A percentile compares a stretch with the other conserved stretches of the same genome.
phyloP scores from a whole-genome alignment of 805 yeast species.

The Candida fluviatilis region DNA sequence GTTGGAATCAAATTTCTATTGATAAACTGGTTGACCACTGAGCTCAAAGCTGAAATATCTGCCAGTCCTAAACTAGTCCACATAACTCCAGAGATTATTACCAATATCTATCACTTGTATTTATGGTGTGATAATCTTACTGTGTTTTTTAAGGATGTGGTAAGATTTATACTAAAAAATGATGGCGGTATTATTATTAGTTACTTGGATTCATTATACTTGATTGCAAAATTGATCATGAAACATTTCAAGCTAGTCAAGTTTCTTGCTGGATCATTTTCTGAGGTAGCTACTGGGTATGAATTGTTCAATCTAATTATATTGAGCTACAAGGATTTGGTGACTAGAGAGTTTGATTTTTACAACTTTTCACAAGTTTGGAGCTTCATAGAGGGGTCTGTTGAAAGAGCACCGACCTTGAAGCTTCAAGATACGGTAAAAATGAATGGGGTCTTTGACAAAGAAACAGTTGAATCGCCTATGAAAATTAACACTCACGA shows the following conservation, averaged over 20 bases:
- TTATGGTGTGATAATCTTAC: constrained; percentile 37
- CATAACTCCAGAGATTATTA: constrained; percentile 25
- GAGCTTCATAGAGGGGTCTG: constrained; percentile 27
- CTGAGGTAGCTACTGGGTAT: constrained; percentile 24
- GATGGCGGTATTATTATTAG: constrained; percentile 37
- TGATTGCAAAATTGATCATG: constrained; percentile 28
- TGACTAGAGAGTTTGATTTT: constrained; percentile 28
- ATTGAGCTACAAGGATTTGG: constrained; percentile 30
- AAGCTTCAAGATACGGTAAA: not conserved
- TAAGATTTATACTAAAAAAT: constrained; percentile 31
- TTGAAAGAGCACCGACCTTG: constrained; percentile 15
- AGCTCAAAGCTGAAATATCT: constrained; percentile 31
- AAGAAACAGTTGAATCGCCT: constrained; percentile 32
- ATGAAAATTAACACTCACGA: constrained; percentile 24
- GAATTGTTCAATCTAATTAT: constrained; percentile 34
- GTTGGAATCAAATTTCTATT: constrained; percentile 43
- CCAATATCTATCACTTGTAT: constrained; percentile 31
- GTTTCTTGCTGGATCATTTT: constrained; percentile 27
- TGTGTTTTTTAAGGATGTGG: constrained; percentile 34
- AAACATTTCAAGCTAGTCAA: constrained; percentile 30
- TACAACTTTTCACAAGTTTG: constrained; percentile 31
- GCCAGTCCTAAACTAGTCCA: constrained; percentile 34
- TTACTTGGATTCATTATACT: constrained; percentile 39
- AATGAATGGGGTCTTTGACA: constrained; percentile 11
- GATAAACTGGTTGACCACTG: constrained; percentile 46